Evolutionary conservation across 106 monocot species (phyloP), one percentile per base, ranked within the genome.

Genomic region (Dendrobium nobile): DNA sequence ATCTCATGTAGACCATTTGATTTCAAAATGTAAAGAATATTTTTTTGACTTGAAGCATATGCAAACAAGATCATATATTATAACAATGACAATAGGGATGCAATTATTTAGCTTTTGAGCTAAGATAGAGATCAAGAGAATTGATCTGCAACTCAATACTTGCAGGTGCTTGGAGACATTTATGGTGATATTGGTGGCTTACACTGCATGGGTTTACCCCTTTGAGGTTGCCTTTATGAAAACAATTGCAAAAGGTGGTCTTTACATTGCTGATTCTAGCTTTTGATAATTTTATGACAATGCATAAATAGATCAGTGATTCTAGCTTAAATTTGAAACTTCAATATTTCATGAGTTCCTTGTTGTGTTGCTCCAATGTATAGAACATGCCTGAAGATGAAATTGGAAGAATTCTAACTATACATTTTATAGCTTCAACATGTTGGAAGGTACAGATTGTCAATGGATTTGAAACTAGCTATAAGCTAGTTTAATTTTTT

Each of bases 121-220:
- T 55, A 55, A 44, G 17, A 1, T 55, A 10, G 18, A 55, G n/a
- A n/a, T n/a, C n/a, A n/a, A 16, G 55, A 55, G 0, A 55, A 16
- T 55, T 59, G 59, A 59, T 59, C 59, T 59, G 17, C 9, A 67
- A 67, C 28, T 67, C 9, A 19, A 19, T 77, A 68, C 3, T 2
- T 79, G 31, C 85, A 99, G 95, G 91, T 88, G 89, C 40, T 99
- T 92, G 98, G 94, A 98, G 61, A 83, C 94, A 22, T 90, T 90
- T n/a, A 94, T 94, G 92, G 92, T 98, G 84, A 55, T 88, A 40
- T 75, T 98, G 42, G 94, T 98, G 24, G 85, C 80, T 33, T 98
- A 98, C 83, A 91, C 90, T 11, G 94, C 97, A 73, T 98, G 92
- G 97, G 87, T 94, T 5, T 98, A 94, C 79, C 97, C 97, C 4